Evolutionary conservation across 495 filamentous ascomycete species (phyloP).

Genomic region (Aspergillus indologenus): DNA sequence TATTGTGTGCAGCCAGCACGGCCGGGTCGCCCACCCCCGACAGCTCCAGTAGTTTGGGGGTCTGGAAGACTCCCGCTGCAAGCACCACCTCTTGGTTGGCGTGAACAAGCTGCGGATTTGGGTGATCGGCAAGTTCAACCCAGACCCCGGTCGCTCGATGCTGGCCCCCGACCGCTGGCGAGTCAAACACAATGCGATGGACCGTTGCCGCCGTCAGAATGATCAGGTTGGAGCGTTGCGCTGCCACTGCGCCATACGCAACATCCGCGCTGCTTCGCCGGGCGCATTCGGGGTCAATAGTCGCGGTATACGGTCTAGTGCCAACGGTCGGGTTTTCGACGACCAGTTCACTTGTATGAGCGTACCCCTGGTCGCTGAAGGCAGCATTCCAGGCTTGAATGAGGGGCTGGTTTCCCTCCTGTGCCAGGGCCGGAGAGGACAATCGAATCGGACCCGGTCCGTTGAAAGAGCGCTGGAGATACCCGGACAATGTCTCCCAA

Average conservation of each 20-base stretch:
- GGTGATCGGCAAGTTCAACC: constrained; percentile 16
- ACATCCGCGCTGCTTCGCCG: constrained; percentile 30
- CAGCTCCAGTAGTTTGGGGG: constrained; percentile 53
- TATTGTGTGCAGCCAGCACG: not conserved
- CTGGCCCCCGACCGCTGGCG: not conserved
- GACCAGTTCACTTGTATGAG: constrained; percentile 13
- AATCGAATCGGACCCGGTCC: constrained; percentile 24
- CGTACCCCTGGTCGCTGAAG: constrained; percentile 19
- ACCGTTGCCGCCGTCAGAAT: constrained; percentile 47
- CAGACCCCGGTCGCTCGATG: constrained; percentile 26
- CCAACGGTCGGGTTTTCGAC: constrained; percentile 13
- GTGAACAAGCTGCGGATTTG: not conserved
- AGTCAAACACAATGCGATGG: constrained; percentile 33
- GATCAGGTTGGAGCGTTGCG: constrained; percentile 39
- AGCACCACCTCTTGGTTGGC: constrained; percentile 48
- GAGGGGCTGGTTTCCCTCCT: constrained; percentile 10
- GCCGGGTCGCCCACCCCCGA: constrained; percentile 42
- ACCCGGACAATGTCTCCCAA: constrained; percentile 47
- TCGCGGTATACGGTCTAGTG: constrained; percentile 18
- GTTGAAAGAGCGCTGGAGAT: constrained; percentile 25
- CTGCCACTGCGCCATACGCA: constrained; percentile 37
- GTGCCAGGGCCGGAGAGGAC: constrained; percentile 19
- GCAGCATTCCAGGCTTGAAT: constrained; percentile 28
- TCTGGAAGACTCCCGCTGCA: constrained; percentile 50
- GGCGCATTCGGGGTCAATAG: constrained; percentile 23